Evolutionary conservation across 2,329 filamentous ascomycete genomes (phyloP), one percentile per base, ranked within the genome.

Genomic region (Pseudocercospora pini-densiflorae): DNA sequence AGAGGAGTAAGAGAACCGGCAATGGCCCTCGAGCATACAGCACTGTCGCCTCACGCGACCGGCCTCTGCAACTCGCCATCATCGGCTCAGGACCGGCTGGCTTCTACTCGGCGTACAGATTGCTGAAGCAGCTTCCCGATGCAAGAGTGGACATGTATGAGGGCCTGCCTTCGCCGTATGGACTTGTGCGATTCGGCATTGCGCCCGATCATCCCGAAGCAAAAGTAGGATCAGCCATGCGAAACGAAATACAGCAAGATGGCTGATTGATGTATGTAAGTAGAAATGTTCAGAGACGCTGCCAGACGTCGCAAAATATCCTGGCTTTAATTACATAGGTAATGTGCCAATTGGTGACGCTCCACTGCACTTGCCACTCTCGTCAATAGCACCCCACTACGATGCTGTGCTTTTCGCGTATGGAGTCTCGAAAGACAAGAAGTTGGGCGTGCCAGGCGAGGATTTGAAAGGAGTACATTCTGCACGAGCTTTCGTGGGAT

Each of bases 131-230:
- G 74, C 85, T 95, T 43, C 84, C 89, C 23, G 83, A 89, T 76
- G 89, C 90, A 0, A 85, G 87, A 59, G 86, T 99, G 23, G 94
- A 98, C 79, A 98, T 99, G 94, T 99, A 97, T 77, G 95, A 99
- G 80, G 89, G 92, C 29, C 82, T 98, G 45, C 95, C 95, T 0
- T 93, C 97, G 3, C 95, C 95, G 0, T 99, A 92, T 77, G 95
- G 95, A 0, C 85, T 99, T 63, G 94, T 97, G 59, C 87, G 95
- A 63, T 97, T 95, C 76, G 95, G 95, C 8, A 95, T 99, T 65
- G 96, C 95, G n/a, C 95, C 95, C 5, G 95, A 99, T 78, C 95
- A 99, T 80, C 94, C 95, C 0, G 94, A 99, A 81, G 95, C 99
- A 72, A 99, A 99, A 88, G 93, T 95, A 81, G 67, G 80, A 62